A percentile compares a stretch with the other conserved stretches of the same genome.
phyloP scores from a whole-genome alignment of 495 filamentous ascomycete genomes.

The Neurospora pannonica region DNA sequence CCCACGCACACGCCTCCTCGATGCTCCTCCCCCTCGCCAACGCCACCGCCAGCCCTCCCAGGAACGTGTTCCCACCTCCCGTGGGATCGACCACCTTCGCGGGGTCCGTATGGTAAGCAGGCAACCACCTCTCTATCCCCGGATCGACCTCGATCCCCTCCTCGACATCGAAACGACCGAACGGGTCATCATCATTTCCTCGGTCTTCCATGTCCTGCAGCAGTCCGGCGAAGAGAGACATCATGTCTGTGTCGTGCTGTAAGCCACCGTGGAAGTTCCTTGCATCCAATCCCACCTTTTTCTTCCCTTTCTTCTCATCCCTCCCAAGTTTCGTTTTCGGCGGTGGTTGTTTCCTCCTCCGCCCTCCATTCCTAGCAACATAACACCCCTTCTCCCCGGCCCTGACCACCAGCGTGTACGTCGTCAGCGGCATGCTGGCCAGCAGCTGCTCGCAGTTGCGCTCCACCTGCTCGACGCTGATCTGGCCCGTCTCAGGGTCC shows the following conservation, averaged over 20 bases:
- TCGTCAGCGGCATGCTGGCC: slow-evolving; percentile 43
- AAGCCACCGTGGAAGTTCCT: slow-evolving; percentile 28
- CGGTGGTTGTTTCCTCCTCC: slow-evolving; percentile 20
- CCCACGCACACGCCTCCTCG: slow-evolving; percentile 65
- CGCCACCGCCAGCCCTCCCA: slow-evolving; percentile 74
- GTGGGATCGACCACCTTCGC: slow-evolving; percentile 76
- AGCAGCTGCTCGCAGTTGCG: slow-evolving; percentile 42
- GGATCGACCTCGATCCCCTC: slow-evolving; percentile 27
- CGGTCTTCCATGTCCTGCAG: slow-evolving; percentile 46
- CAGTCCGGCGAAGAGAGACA: slow-evolving; percentile 41
- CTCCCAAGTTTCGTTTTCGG: background rate
- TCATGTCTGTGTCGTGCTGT: slow-evolving; percentile 43
- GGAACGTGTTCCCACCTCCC: slow-evolving; percentile 89
- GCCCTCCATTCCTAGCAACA: slow-evolving; percentile 41
- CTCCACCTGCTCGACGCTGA: slow-evolving; percentile 44
- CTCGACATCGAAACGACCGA: background rate
- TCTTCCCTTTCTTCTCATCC: too few species aligned
- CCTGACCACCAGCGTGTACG: slow-evolving; percentile 45
- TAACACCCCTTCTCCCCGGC: slow-evolving; percentile 43
- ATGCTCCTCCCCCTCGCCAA: slow-evolving; percentile 54
- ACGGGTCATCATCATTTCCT: slow-evolving; percentile 2
- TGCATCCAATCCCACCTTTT: slow-evolving; percentile 19
- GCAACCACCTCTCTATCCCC: slow-evolving; percentile 48
- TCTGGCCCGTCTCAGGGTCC: slow-evolving; percentile 38
- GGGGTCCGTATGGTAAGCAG: slow-evolving; percentile 36